Percentiles rank a stretch among this genome's conserved stretches.
phyloP scores from a whole-genome alignment of 2,329 filamentous ascomycete genomes.

The Thielaviopsis musarum region DNA sequence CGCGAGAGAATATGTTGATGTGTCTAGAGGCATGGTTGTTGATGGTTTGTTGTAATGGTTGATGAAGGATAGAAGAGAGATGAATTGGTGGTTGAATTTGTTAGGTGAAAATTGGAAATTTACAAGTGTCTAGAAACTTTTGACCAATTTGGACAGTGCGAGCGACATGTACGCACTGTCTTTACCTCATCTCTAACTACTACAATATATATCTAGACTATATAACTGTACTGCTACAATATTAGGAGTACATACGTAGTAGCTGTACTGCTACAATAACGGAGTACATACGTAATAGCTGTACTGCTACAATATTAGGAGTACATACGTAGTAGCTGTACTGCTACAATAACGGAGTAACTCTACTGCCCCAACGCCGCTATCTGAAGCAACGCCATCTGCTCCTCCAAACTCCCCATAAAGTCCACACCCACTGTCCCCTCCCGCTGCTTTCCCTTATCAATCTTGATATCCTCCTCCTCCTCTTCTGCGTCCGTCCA shows the following conservation, averaged over 20 bases:
- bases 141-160: neutral
- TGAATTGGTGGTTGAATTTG: neutral
- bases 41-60: neutral
- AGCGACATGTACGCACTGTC: neutral
- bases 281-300: too few species aligned
- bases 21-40: slow-evolving; percentile 71
- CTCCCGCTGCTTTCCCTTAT: neutral
- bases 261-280: neutral
- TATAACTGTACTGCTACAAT: too few species aligned
- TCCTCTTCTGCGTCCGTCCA: slow-evolving; percentile 40
- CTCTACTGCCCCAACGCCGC: neutral
- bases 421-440: too few species aligned
- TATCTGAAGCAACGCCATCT: neutral
- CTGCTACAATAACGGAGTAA: neutral
- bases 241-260: too few species aligned
- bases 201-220: neutral
- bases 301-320: too few species aligned
- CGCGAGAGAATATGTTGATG: slow-evolving; percentile 75
- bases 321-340: too few species aligned
- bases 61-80: neutral
- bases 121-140: neutral
- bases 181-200: neutral
- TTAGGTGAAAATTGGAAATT: neutral
- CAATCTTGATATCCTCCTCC: slow-evolving; percentile 5
- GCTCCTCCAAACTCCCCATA: neutral